Base-by-base conservation (phyloP, 129 eudicot genomes). In the Flaveria trinervia region DNA sequence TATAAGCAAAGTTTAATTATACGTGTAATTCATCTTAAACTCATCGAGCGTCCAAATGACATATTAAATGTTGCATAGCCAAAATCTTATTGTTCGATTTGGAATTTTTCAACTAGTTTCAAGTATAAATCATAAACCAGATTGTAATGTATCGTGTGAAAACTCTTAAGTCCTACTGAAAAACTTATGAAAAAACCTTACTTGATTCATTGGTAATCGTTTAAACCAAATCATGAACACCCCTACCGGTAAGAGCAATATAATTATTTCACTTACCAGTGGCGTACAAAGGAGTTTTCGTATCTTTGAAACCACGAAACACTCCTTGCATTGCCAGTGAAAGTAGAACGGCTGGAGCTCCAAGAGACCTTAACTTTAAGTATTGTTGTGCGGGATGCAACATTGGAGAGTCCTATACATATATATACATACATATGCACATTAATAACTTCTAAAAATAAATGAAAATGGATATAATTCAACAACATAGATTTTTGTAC, bases 311-410 rank as follows among this genome's bases (percentile, higher is more conserved):
- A 73, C 98, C 98, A 20, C 96, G 92, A 79, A 88, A 92, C 16
- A 92, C 87, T 6, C 98, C 96, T 83, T 92, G 98, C 92, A 92
- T 88, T 4, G 98, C 98, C 54, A 92, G 62, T 9, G 98, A 90
- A 65, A 92, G 86, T 70, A 92, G 92, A 82, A 92, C 93, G 13
- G 98, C 96, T 0, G 98, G 98, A 51, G 98, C 94, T 26, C 98
- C 98, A 44, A 92, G 81, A 7, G 98, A 89, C 80, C 98, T 83
- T 51, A 92, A 72, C 46, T 66, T 84, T 51, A 89, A 73, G 87
- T 88, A 93, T 80, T 79, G 81, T 59, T 84, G 83, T 15, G 98
- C 96, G 9, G 98, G 96, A 23, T 51, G 22, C 62, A 80, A 79
- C 98, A 93, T 88, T 10, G 85, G 84, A 7, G 98, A 93, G 59